These are phyloP conservation scores for Anthracocystis walkeri DNA, from an alignment of 1,284 basidiomycete genomes.

Conservation along the genomic window DNA sequence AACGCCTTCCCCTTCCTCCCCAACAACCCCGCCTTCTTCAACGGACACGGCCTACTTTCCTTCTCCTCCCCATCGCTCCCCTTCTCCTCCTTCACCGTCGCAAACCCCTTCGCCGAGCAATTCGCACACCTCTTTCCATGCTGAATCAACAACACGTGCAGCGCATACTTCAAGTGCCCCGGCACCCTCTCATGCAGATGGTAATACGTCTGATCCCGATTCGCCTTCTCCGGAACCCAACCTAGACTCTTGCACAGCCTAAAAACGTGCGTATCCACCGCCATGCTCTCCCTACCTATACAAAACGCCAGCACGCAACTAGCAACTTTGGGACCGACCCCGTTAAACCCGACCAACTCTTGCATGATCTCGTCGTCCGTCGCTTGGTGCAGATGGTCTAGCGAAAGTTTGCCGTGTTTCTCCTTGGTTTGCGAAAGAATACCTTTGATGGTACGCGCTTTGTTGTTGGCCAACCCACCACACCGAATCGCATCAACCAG, in stretches of 20 bases:
- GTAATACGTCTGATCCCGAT: conserved; percentile 77
- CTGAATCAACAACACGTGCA: conserved; percentile 79
- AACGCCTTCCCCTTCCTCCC: conserved; percentile 50
- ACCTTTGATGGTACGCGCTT: conserved; percentile 75
- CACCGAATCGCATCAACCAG: conserved; percentile 77
- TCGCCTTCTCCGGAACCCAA: conserved; percentile 78
- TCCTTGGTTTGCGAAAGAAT: conserved; percentile 47
- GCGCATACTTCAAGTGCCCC: conserved; percentile 76
- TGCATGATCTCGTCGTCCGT: conserved; percentile 78
- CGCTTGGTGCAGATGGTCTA: conserved; percentile 71
- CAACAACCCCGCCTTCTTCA: conserved; percentile 40
- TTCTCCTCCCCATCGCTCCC: conserved; percentile 9
- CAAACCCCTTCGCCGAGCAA: conserved; percentile 67
- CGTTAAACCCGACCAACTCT: conserved; percentile 70
- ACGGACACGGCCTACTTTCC: conserved; percentile 38
- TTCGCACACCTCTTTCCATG: conserved; percentile 72
- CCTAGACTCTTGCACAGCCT: conserved; percentile 77
- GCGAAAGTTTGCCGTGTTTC: conserved; percentile 57
- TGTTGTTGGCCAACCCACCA: conserved; percentile 81
- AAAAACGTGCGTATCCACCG: conserved; percentile 78
- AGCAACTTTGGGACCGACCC: conserved; percentile 83
- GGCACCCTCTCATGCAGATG: conserved; percentile 78
- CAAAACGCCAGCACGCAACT: conserved; percentile 83
- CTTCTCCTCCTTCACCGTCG: conserved; percentile 62
- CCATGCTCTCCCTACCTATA: conserved; percentile 78